Percentiles rank a stretch among this genome's conserved stretches.
Conservation (phyloP, 345 rosid genomes). For the Euphorbia tirucalli region DNA sequence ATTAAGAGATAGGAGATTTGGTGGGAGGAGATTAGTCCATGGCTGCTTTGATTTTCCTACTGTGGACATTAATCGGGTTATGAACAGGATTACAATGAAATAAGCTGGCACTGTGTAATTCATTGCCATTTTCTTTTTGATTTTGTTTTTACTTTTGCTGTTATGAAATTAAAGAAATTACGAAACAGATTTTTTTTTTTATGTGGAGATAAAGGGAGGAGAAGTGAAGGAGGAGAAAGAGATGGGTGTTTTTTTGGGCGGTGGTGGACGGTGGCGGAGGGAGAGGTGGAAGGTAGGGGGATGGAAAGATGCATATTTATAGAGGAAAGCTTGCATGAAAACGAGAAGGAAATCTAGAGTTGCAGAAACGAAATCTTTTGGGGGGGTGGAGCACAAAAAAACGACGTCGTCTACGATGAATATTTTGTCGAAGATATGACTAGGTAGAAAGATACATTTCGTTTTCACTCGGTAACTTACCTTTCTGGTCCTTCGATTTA, state of each 20-base stretch:
- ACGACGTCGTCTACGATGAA: slow-evolving; percentile 17
- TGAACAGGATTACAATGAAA: slow-evolving; percentile 29
- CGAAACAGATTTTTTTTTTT: too few relatives aligned
- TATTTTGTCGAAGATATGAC: slow-evolving; percentile 25
- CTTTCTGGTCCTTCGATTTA: too few relatives aligned
- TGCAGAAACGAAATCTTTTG: slow-evolving; percentile 5
- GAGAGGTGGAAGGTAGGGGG: neutral
- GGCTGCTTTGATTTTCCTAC: slow-evolving; percentile 26
- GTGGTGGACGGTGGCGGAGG: neutral
- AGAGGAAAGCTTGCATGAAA: slow-evolving; percentile 28
- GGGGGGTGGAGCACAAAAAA: slow-evolving; percentile 5
- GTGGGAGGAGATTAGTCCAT: slow-evolving; percentile 13
- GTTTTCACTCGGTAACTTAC: too few relatives aligned
- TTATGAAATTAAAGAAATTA: neutral
- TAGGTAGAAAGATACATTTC: neutral
- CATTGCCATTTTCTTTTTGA: slow-evolving; percentile 27
- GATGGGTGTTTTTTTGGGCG: neutral
- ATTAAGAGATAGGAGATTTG: slow-evolving; percentile 21
- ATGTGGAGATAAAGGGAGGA: neutral
- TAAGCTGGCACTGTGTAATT: slow-evolving; percentile 22
- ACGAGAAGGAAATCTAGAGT: neutral
- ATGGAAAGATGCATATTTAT: slow-evolving; percentile 1
- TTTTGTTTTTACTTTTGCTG: too few relatives aligned
- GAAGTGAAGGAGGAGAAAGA: neutral
- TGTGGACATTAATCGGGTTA: slow-evolving; percentile 26